phyloP scores from a whole-genome alignment of 2,329 filamentous ascomycete species.

The Pyrenophora seminiperda region DNA sequence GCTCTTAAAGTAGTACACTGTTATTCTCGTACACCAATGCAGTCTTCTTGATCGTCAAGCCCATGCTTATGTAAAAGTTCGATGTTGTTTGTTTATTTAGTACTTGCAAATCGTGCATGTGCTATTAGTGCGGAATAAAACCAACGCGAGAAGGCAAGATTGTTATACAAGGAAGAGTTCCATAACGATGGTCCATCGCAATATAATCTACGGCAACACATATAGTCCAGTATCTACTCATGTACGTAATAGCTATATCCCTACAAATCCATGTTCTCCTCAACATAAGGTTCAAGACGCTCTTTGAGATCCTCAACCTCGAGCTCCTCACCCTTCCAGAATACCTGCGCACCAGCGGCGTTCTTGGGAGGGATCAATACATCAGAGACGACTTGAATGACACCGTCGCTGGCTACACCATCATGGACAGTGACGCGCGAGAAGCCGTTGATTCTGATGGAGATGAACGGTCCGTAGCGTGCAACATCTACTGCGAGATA shows the following conservation, averaged over 20 bases:
- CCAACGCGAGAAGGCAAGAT: background rate
- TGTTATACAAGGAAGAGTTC: constrained; percentile 1
- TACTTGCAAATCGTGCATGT: background rate
- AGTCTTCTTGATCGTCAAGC: too few relatives aligned
- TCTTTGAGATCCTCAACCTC: constrained; percentile 66
- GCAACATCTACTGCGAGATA: constrained; percentile 73
- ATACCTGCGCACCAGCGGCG: constrained; percentile 42
- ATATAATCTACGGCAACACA: background rate
- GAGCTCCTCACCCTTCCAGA: constrained; percentile 58
- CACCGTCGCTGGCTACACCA: constrained; percentile 75
- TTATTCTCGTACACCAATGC: too few relatives aligned
- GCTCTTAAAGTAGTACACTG: too few relatives aligned
- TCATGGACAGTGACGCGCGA: constrained; percentile 70
- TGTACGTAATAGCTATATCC: background rate
- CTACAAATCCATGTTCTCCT: constrained; percentile 43
- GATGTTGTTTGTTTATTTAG: background rate
- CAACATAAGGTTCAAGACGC: constrained; percentile 48
- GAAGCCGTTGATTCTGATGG: constrained; percentile 77
- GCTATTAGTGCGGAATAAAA: constrained; percentile 5
- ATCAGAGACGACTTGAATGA: constrained; percentile 75
- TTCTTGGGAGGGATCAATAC: constrained; percentile 76
- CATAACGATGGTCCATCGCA: constrained; percentile 10
- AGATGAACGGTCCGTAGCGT: constrained; percentile 69
- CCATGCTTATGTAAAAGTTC: background rate
- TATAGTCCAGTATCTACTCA: too few relatives aligned